phyloP scores from a whole-genome alignment of 1,284 basidiomycete species.

The Pseudozyma sp. region DNA sequence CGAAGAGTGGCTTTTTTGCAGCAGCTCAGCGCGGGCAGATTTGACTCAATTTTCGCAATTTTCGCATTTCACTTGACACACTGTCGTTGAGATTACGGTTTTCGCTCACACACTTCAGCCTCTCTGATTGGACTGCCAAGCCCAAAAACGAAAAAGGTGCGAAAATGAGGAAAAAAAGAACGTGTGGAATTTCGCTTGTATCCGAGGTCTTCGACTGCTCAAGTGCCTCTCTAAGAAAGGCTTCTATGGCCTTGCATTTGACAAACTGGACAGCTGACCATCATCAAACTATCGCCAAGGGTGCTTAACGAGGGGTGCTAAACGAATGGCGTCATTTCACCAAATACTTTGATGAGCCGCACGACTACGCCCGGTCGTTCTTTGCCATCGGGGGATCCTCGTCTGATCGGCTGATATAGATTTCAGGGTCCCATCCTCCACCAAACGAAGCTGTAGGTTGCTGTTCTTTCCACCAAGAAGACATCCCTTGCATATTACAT shows the following conservation, averaged over 20 bases:
- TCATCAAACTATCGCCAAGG: background rate
- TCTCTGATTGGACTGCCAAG: background rate
- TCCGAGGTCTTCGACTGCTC: background rate
- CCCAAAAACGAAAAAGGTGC: conserved; percentile 1
- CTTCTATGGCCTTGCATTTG: background rate
- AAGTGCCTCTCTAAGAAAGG: background rate
- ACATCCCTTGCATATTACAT: too few relatives aligned
- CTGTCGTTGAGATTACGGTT: too few relatives aligned
- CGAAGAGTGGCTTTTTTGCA: background rate
- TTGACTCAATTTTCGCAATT: background rate
- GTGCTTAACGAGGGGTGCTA: conserved; percentile 27
- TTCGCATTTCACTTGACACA: background rate
- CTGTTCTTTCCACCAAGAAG: background rate
- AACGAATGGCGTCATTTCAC: conserved; percentile 45
- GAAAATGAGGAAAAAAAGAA: conserved; percentile 1
- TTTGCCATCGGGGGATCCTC: background rate
- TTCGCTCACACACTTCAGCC: background rate
- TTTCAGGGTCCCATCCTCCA: conserved; percentile 32
- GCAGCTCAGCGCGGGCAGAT: background rate
- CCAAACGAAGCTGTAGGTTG: background rate
- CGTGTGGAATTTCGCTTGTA: background rate
- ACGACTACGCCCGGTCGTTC: background rate
- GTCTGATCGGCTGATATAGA: conserved; percentile 6
- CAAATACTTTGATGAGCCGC: background rate
- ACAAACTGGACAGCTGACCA: conserved; percentile 19